Base-by-base conservation (phyloP, 768 basidiomycete species). In the Tricholoma terreum region DNA sequence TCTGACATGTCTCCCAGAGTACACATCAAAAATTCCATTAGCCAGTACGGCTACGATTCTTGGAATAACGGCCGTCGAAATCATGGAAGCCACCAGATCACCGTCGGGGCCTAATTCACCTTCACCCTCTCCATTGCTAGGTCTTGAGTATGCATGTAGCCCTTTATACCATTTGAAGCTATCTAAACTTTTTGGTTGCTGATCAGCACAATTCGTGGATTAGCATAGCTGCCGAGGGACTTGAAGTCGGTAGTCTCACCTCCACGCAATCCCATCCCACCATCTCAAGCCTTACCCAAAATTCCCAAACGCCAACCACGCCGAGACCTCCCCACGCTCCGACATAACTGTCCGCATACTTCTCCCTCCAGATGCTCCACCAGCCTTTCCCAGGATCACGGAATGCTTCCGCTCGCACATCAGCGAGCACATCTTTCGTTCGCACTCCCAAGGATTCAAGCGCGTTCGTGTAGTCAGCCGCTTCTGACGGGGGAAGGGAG, bases 281-380 rank as follows among this genome's bases (percentile, higher is more conserved):
- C 60, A 87, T 79, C 73, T 98, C 94, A 56, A 93, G 74, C 55
- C 93, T 78, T n/a, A 84, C 84, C 92, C 92, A 95, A 69, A 94
- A 96, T 70, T 94, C 94, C 93, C 94, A 96, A 49, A 91, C 90
- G 50, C 86, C 86, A 1, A 95, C 85, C 42, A 94, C 80, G 0
- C 88, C 92, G 54, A 95, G 75, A 4, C 94, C 91, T 48, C 94
- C 94, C 93, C 91, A 98, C 4, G 95, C 95, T 36, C 89, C 86
- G 2, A 80, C 74, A 72, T 96, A 98, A 58, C 82, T 92, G 60
- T 98, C 94, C 5, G 77, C 77, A 62, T 88, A 93, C 59, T 77
- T 80, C 58, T 82, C 77, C 53, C 93, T 77, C 95, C 95, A 98
- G 61, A 68, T 77, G 69, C 50, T 78, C 89, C 69, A 83, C 42